Evolutionary conservation across 805 yeast genomes (phyloP).

Genomic region (Wickerhamiella occidentalis): DNA sequence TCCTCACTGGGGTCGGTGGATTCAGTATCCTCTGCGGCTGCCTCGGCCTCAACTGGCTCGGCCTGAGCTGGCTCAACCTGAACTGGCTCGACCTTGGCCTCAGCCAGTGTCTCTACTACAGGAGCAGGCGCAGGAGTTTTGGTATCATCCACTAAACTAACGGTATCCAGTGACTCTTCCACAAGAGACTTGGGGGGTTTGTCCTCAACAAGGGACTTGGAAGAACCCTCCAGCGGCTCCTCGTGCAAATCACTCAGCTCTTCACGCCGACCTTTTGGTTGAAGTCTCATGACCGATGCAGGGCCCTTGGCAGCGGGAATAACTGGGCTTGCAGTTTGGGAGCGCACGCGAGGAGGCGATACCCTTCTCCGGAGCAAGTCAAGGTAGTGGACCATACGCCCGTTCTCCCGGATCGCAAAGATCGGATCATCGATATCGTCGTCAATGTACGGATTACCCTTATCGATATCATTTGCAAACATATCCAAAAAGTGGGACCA

Average conservation of each 20-base stretch:
- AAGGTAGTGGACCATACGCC: conserved; percentile 61
- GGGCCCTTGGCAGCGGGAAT: not conserved
- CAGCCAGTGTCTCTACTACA: not conserved
- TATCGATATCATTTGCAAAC: conserved; percentile 79
- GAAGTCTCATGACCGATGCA: conserved; percentile 1
- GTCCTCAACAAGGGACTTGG: too few relatives aligned
- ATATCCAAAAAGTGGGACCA: conserved; percentile 81
- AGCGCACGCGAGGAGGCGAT: not conserved
- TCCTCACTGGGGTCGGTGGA: not conserved
- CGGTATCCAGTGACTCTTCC: not conserved
- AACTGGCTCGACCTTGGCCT: too few relatives aligned
- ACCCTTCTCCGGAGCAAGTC: conserved; percentile 33
- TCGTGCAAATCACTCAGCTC: not conserved
- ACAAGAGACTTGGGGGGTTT: not conserved
- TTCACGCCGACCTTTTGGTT: not conserved
- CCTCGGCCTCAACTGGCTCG: too few relatives aligned
- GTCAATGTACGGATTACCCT: conserved; percentile 64
- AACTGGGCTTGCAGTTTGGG: not conserved
- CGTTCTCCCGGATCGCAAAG: conserved; percentile 43
- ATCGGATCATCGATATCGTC: conserved; percentile 52
- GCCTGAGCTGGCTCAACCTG: too few relatives aligned
- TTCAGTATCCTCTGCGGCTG: too few relatives aligned
- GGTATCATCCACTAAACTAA: not conserved
- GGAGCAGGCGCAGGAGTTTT: not conserved
- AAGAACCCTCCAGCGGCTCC: not conserved